Percentiles rank a stretch among this genome's conserved stretches.
Conservation (phyloP, 2,329 filamentous ascomycete species). For the Biscogniauxia mediterranea region DNA sequence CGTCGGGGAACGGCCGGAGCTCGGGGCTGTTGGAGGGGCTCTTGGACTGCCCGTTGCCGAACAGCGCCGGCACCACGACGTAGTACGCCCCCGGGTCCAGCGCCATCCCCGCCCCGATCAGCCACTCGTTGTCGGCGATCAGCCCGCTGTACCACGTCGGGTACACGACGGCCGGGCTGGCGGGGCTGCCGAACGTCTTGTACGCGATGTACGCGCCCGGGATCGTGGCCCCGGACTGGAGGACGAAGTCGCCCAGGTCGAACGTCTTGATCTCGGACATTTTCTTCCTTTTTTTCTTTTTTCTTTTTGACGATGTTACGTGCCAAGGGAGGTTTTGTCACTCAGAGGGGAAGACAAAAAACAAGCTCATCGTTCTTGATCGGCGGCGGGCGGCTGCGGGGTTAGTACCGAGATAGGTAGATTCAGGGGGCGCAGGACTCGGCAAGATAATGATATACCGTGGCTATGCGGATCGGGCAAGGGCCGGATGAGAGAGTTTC, state of each 20-base stretch:
- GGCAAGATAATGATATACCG: too few relatives aligned
- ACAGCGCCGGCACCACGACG: constrained; percentile 67
- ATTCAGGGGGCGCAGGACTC: too few relatives aligned
- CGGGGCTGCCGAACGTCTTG: constrained; percentile 68
- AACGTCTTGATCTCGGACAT: constrained; percentile 42
- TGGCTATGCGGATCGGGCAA: too few relatives aligned
- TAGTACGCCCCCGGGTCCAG: constrained; percentile 55
- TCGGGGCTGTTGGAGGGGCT: constrained; percentile 62
- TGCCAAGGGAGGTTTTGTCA: too few relatives aligned
- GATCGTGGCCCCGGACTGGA: constrained; percentile 63
- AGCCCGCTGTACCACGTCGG: constrained; percentile 67
- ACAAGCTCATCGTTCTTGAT: too few relatives aligned
- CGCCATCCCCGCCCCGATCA: constrained; percentile 64
- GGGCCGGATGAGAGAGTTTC: too few relatives aligned
- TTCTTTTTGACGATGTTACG: too few relatives aligned
- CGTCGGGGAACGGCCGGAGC: constrained; percentile 57
- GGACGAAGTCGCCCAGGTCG: constrained; percentile 62
- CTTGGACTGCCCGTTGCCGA: constrained; percentile 67
- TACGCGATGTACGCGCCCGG: constrained; percentile 69
- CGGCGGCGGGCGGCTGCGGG: too few relatives aligned
- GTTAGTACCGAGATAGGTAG: too few relatives aligned
- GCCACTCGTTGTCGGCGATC: constrained; percentile 73
- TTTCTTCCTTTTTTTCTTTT: too few relatives aligned
- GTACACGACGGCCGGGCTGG: constrained; percentile 67
- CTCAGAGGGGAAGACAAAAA: too few relatives aligned